Conservation (phyloP, 192 early-diverging fungal species). For the Coemansia biformis region DNA sequence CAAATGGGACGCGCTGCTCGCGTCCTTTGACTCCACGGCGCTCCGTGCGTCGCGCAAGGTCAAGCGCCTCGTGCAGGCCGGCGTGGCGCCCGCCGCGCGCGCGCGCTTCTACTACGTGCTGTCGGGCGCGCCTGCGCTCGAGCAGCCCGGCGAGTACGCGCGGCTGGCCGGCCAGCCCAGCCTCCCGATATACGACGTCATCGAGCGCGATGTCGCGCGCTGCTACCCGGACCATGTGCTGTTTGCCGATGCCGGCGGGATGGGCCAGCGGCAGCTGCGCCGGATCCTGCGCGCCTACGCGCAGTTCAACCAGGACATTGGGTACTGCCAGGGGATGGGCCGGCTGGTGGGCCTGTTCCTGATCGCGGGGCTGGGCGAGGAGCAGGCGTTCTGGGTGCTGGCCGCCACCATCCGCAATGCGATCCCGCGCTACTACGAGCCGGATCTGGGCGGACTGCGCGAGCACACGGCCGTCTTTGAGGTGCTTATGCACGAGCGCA, state of each 20-base stretch:
- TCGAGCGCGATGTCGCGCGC: constrained; percentile 81
- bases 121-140: constrained; percentile 20
- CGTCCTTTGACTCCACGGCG: constrained; percentile 26
- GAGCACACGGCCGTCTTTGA: constrained; percentile 84
- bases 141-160: constrained; percentile 23
- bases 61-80: constrained; percentile 47
- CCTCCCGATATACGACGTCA: constrained; percentile 75
- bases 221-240: constrained; percentile 87
- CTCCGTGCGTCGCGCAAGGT: constrained; percentile 45
- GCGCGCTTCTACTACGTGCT: constrained; percentile 39
- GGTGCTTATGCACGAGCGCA: constrained; percentile 61
- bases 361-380: constrained; percentile 72
- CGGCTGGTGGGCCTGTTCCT: constrained; percentile 85
- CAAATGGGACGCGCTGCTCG: constrained; percentile 37
- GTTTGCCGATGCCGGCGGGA: constrained; percentile 65
- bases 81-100: constrained; percentile 26
- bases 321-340: constrained; percentile 98
- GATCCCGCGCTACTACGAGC: constrained; percentile 75
- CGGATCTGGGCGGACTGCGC: constrained; percentile 65
- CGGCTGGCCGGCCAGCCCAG: constrained; percentile 14
- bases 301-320: constrained; percentile 74
- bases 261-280: constrained; percentile 74
- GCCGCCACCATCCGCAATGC: constrained; percentile 67
- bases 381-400: constrained; percentile 88
- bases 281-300: constrained; percentile 80